Evolutionary conservation across 768 basidiomycete species (phyloP).

Genomic region (Auricularia sp.): DNA sequence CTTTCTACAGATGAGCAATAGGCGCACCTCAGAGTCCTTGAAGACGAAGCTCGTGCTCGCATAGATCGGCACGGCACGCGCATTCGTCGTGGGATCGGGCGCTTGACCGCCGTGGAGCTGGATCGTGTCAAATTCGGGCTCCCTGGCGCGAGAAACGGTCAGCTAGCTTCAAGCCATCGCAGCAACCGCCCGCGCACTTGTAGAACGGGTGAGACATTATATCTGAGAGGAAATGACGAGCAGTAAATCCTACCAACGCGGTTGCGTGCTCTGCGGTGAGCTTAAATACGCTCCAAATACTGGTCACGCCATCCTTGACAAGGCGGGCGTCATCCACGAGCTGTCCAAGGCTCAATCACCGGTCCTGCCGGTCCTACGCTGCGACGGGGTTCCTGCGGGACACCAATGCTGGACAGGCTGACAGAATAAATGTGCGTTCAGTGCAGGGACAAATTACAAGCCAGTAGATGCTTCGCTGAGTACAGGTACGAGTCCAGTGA

Average conservation of each 20-base stretch:
- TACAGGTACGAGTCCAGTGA: background rate
- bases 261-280: too few species aligned
- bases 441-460: background rate
- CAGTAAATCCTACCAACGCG: background rate
- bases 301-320: background rate
- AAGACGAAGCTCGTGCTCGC: conserved; percentile 64
- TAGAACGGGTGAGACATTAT: conserved; percentile 4
- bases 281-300: background rate
- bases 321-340: background rate
- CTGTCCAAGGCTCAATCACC: background rate
- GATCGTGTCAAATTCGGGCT: conserved; percentile 68
- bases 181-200: background rate
- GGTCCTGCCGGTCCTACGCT: background rate
- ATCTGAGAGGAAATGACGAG: background rate
- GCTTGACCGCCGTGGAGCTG: conserved; percentile 70
- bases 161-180: too few species aligned
- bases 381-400: background rate
- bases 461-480: background rate
- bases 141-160: conserved; percentile 13
- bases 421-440: background rate
- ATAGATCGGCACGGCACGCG: conserved; percentile 72
- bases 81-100: conserved; percentile 53
- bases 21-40: conserved; percentile 52
- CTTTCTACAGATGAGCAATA: background rate
- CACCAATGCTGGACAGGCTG: too few species aligned